Base-by-base conservation (phyloP, 129 eudicot genomes). In the Apium graveolens region DNA sequence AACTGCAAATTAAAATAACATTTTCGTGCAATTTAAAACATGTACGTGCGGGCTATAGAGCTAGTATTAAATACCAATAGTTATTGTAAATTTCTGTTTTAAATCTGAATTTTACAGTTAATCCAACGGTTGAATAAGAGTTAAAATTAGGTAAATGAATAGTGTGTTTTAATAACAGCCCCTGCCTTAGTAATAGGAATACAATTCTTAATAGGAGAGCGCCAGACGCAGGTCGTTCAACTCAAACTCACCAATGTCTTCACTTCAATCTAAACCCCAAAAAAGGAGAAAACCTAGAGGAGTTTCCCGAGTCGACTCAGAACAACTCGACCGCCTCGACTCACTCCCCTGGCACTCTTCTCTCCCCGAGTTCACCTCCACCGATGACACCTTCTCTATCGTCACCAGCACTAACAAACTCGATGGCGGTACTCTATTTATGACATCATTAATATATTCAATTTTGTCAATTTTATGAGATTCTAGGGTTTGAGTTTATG, bases 261-360 rank as follows among this genome's bases (percentile, higher is more conserved):
- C 92, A 14, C 57, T 72, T 41, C 20, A n/a, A 26, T 27, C 77
- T 44, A 80, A 80, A 85, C 27, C 68, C 68, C 32, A 2, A 82
- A 78, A 63, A 86, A 81, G 38, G 82, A 84, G 62, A 79, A n/a
- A 29, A 75, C 83, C 80, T 57, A 90, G 78, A 44, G 77, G 85
- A 60, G 32, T 43, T 49, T 48, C 77, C 81, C 72, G 85, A 78
- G 79, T 42, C 3, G 81, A 82, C 79, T 41, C 84, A 5, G 89
- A 83, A 27, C 78, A 88, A 44, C 79, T 84, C 78, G 90, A 86
- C 31, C 94, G 85, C 29, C 29, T 93, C 80, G 89, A 91, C 79
- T 83, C 91, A 13, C 97, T 94, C 45, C 89, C 91, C 24, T 94
- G 97, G 98, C 88, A 82, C 79, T 81, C 96, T 8, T 89, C 97